phyloP scores from a whole-genome alignment of 2,329 filamentous ascomycete genomes.

The Waltergamsia citrina region DNA sequence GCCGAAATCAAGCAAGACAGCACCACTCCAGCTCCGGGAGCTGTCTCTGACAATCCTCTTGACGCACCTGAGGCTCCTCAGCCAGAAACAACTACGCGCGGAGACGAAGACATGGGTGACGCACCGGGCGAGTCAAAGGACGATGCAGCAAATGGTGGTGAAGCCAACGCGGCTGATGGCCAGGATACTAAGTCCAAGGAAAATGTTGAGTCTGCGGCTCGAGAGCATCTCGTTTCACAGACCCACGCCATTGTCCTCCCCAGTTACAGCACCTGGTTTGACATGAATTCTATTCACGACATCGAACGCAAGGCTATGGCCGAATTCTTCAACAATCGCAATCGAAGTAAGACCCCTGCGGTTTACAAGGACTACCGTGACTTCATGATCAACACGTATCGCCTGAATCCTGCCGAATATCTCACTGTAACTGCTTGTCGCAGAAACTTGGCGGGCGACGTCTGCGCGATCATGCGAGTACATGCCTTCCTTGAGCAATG shows the following conservation, averaged over 20 bases:
- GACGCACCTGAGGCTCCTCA: constrained; percentile 56
- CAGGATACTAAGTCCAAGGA: constrained; percentile 67
- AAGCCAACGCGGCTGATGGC: constrained; percentile 25
- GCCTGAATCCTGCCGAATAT: constrained; percentile 91
- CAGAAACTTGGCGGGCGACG: constrained; percentile 89
- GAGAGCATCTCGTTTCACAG: constrained; percentile 85
- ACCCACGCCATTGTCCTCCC: constrained; percentile 93
- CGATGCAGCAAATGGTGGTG: constrained; percentile 35
- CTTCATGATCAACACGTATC: constrained; percentile 99
- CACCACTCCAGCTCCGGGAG: constrained; percentile 46
- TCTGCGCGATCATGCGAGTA: constrained; percentile 98
- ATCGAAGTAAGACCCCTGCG: constrained; percentile 93
- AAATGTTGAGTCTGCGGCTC: constrained; percentile 73
- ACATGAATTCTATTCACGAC: constrained; percentile 86
- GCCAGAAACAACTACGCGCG: constrained; percentile 46
- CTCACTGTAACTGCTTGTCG: constrained; percentile 94
- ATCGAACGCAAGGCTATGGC: constrained; percentile 92
- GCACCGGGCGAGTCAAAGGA: constrained; percentile 44
- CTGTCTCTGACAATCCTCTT: constrained; percentile 50
- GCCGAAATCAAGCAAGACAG: constrained; percentile 51
- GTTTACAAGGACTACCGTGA: constrained; percentile 99
- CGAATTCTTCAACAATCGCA: constrained; percentile 97
- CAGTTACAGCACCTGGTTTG: constrained; percentile 98
- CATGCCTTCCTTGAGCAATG: constrained; percentile 97
- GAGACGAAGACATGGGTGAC: constrained; percentile 78